Percentiles rank a stretch among this genome's conserved stretches.
Evolutionary conservation across 2,329 filamentous ascomycete species (phyloP).

Genomic region (Claviceps maximensis): DNA sequence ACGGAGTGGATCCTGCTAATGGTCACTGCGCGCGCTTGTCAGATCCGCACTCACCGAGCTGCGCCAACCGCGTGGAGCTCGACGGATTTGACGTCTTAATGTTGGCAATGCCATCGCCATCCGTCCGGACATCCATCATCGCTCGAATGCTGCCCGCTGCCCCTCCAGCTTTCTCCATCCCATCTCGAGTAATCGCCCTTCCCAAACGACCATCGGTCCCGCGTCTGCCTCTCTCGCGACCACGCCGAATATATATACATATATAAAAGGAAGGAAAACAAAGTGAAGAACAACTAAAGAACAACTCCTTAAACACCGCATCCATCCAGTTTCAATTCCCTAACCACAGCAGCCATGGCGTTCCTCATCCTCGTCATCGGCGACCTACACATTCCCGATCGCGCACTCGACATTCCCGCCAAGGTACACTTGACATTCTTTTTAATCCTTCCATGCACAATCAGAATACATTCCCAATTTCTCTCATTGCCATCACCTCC

Average conservation of each 20-base stretch:
- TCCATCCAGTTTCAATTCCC: not conserved
- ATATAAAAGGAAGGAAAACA: not conserved
- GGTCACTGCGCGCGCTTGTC: not conserved
- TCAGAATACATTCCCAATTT: not conserved
- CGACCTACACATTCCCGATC: conserved; percentile 86
- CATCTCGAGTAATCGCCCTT: not conserved
- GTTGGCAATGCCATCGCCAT: not conserved
- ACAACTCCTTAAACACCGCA: not conserved
- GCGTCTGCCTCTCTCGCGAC: not conserved
- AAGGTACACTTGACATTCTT: conserved; percentile 50
- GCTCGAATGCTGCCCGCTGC: not conserved
- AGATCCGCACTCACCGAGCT: not conserved
- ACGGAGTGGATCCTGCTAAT: not conserved
- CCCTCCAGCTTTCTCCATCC: not conserved
- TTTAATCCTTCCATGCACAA: conserved; percentile 1
- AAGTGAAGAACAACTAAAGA: too few species aligned
- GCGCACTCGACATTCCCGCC: conserved; percentile 78
- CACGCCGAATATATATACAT: not conserved
- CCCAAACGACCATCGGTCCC: not conserved
- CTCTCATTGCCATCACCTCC: not conserved
- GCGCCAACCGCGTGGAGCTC: not conserved
- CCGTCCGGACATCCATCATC: too few species aligned
- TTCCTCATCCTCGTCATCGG: conserved; percentile 85
- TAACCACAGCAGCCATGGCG: conserved; percentile 43
- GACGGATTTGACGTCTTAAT: not conserved